These are phyloP conservation scores for Allium cepa DNA, from an alignment of 106 monocot species.

Conservation along the genomic window DNA sequence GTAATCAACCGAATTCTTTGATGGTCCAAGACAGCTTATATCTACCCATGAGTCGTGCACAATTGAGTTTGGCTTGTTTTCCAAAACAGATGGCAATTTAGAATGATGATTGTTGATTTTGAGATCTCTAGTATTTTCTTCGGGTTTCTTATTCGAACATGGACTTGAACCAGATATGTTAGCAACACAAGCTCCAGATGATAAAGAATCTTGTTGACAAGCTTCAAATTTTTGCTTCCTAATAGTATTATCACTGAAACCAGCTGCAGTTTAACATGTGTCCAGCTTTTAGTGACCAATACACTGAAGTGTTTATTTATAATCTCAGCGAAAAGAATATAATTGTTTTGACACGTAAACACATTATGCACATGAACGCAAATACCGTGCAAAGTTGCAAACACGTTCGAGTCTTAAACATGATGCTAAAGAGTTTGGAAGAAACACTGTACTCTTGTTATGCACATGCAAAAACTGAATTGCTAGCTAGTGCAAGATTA, in stretches of 20 bases:
- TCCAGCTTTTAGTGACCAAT: neutral
- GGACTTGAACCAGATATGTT: neutral
- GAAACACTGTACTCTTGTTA: no score
- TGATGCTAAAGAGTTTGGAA: neutral
- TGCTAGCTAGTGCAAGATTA: no score
- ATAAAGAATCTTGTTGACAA: neutral
- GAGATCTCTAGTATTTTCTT: neutral
- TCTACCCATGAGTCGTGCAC: neutral
- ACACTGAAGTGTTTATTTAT: neutral
- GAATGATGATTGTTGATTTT: neutral
- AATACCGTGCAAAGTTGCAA: neutral
- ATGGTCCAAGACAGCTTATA: neutral
- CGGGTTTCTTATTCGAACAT: neutral
- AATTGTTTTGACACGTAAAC: neutral
- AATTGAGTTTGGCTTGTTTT: neutral
- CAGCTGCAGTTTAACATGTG: conserved; percentile 10
- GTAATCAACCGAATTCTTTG: neutral
- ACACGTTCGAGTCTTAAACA: neutral
- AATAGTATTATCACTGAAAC: neutral
- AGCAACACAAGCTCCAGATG: conserved; percentile 7
- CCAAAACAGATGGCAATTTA: neutral
- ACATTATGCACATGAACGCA: neutral
- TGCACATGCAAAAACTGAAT: no score
- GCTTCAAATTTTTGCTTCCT: neutral
- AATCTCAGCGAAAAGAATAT: neutral